Evolutionary conservation across 1,284 basidiomycete genomes (phyloP), one percentile per base, ranked within the genome.

Genomic region (Pterulicium gracile): DNA sequence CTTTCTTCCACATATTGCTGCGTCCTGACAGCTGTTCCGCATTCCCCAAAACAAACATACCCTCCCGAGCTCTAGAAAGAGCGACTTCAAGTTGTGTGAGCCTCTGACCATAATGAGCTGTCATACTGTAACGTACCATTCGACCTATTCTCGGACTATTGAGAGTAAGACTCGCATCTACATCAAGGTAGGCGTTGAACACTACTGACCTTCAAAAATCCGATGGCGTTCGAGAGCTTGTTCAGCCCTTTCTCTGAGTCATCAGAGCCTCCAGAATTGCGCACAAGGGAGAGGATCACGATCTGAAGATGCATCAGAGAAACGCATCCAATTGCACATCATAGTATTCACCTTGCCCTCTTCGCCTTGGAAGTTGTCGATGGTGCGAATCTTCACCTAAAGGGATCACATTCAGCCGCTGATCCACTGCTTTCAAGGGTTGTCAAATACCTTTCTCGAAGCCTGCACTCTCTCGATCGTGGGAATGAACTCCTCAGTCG

Each of bases 301-400:
- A 87, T 72, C 67, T 76, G 47, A 3, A 35, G 23, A 46, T 0
- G 18, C 52, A n/a, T n/a, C n/a, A n/a, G n/a, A n/a, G n/a, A n/a
- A n/a, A n/a, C n/a, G n/a, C n/a, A n/a, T n/a, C n/a, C n/a, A n/a
- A n/a, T n/a, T n/a, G n/a, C n/a, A n/a, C n/a, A n/a, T n/a, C n/a
- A n/a, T n/a, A n/a, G n/a, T n/a, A 24, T 57, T 22, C 48, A 70
- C 67, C 55, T 70, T 72, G 0, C 72, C 79, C 61, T 82, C 81
- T 51, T 83, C 76, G 5, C 82, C 84, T 58, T 88, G 85, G 54
- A 77, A 88, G 50, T 81, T 86, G 52, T 88, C 84, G 1, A 88
- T 72, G 1, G 83, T 87, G 13, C 71, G 72, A 22, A 85, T 73
- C 79, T 85, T 39, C 43, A 24, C 27, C 27, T 32, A n/a, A n/a